These are phyloP conservation scores for Tribonema minus DNA, from an alignment of 108 stramenopile genomes.

Conservation along the genomic window DNA sequence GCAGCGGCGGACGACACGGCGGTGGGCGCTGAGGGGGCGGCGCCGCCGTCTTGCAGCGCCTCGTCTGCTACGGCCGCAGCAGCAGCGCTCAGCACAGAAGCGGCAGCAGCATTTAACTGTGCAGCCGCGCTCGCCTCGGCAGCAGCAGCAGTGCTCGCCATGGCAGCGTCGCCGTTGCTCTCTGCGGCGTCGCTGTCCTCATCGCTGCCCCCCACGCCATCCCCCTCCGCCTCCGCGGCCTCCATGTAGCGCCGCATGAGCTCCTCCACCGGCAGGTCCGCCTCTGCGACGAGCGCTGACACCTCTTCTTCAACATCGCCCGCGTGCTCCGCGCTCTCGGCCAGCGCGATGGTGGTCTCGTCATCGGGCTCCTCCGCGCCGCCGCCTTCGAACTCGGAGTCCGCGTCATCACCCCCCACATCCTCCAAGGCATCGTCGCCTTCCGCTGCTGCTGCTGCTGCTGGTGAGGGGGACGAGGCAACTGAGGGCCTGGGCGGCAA, in stretches of 20 bases:
- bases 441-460: conserved; percentile 56
- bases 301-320: conserved; percentile 19
- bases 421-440: no score
- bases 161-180: neutral
- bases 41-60: no score
- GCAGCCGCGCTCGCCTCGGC: neutral
- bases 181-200: neutral
- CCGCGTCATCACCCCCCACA: neutral
- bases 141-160: neutral
- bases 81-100: no score
- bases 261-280: conserved; percentile 29
- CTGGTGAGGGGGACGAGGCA: no score
- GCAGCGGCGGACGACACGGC: no score
- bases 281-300: conserved; percentile 30
- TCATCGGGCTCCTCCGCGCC: conserved; percentile 9
- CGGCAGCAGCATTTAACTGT: no score
- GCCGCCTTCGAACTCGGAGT: neutral
- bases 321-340: neutral
- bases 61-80: no score
- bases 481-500: no score
- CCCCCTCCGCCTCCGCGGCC: neutral
- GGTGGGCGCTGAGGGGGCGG: no score
- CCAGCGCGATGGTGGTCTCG: conserved; percentile 26
- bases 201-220: neutral
- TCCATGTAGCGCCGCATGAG: conserved; percentile 9